phyloP scores from a whole-genome alignment of 2,329 filamentous ascomycete species.

The Paracamarosporium sp. region DNA sequence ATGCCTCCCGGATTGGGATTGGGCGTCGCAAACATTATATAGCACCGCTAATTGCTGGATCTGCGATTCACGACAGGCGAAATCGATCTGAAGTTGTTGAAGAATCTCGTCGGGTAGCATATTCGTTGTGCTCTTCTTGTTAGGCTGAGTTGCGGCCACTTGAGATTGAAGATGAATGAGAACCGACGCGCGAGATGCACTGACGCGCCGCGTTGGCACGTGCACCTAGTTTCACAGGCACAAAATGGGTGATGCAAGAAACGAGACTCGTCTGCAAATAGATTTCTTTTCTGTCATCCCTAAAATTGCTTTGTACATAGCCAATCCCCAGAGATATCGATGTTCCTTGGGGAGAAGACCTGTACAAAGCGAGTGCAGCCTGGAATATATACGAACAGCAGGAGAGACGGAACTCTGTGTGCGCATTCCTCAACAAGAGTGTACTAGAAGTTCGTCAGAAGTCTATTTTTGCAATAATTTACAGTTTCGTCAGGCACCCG shows the following conservation, averaged over 20 bases:
- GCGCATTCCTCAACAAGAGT: no score
- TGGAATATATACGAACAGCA: no score
- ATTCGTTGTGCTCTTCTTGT: constrained; percentile 6
- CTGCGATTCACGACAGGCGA: constrained; percentile 55
- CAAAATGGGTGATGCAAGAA: background rate
- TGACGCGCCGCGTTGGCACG: constrained; percentile 14
- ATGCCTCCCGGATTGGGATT: background rate
- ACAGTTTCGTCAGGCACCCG: background rate
- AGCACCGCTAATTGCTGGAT: constrained; percentile 55
- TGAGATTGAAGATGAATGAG: background rate
- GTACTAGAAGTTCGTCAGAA: background rate
- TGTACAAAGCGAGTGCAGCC: no score
- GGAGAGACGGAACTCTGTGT: no score
- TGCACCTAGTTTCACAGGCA: constrained; percentile 3
- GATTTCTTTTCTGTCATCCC: no score
- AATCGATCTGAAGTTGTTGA: constrained; percentile 44
- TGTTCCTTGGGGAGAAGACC: no score
- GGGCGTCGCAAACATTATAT: constrained; percentile 47
- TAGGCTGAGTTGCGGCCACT: background rate
- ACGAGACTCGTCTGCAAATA: no score
- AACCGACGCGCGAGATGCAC: constrained; percentile 7
- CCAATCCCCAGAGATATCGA: no score
- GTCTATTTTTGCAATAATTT: background rate
- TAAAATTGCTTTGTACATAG: no score
- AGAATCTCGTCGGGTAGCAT: constrained; percentile 49